Evolutionary conservation across 2,329 filamentous ascomycete species (phyloP), one percentile per base, ranked within the genome.

Genomic region (Blastomyces emzantsi): DNA sequence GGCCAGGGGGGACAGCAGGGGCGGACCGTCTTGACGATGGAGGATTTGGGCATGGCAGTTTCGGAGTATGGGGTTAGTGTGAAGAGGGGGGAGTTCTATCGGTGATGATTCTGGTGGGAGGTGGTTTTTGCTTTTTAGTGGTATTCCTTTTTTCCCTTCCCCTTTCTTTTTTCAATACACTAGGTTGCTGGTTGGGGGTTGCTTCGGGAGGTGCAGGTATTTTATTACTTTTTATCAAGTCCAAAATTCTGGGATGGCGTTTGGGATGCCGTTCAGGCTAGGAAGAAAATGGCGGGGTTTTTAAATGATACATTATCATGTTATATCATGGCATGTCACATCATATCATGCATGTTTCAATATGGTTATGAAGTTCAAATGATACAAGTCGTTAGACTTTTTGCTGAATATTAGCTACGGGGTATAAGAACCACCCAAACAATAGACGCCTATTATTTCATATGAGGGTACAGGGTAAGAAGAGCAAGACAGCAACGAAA

Each of bases 11-110:
- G 87, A 63, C 77, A 76, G 7, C 90, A 95, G 79, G 96, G 95
- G 67, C 84, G 92, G 67, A 97, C 94, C 22, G 93, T 99, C 63
- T 81, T 99, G 66, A 97, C 94, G 0, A 97, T 99, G 94, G 94
- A 99, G 78, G 94, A 99, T 75, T 77, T 99, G 70, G 94, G 94
- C 19, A 97, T 97, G 92, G 94, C 94, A 0, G 93, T 97, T 39
- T 90, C 90, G 41, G 94, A 99, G 81, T 99, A 97, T 74, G 94
- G 94, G 1, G 92, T 99, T 61, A 99, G 96, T 74, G 90, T 97
- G 62, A 97, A 96, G 85, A 84, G 94, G 67, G 92, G 93, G 73
- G 94, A 99, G 79, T 99, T 97, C 74, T 99, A 99, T 76, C 84
- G 92, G 71, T 97, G 13, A 57, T 36, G 36, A 3, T 25, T 43